Base-by-base conservation (phyloP, 2,329 filamentous ascomycete genomes). In the Boeremia exigua region DNA sequence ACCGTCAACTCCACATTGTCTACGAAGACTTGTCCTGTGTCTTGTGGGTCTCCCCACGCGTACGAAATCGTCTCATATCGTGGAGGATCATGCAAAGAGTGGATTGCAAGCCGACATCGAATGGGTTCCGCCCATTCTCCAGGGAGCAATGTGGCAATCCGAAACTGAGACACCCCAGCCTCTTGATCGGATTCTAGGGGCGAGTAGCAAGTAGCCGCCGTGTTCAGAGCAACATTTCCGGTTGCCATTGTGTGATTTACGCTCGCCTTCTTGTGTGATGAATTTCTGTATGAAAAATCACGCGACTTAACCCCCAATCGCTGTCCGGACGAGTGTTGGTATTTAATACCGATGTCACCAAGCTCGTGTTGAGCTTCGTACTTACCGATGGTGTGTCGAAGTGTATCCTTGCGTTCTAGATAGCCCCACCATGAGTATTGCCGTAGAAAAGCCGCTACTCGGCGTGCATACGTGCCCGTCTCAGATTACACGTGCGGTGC, bases 51-150 rank as follows among this genome's bases (percentile, higher is more conserved):
- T 6, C 49, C 49, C 49, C 49, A 52, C 6, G 49, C 49, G 28
- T 52, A 52, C 11, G 49, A 52, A 14, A 52, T 29, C 4, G 49
- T 52, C 9, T 34, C 17, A 7, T 52, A 52, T 17, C 9, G 28
- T 11, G 49, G 49, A 7, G 42, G 28, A 2, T 52, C 11, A 9
- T n/a, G 10, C 10, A 52, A n/a, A 15, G 42, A 15, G 17, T 52
- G 42, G 4, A 52, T 23, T 4, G 11, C 40, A 8, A 52, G 42
- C 8, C 17, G 28, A 29, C 49, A 52, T 17, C 34, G 49, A 10
- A 52, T 25, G 34, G 34, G 34, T 11, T 37, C 34, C 4, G 34
- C 10, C 34, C 34, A 37, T 1, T 37, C 9, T 19, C 34, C 34
- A 8, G 34, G 34, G 17, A 37, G 34, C 1, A 37, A 17, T 7